Evolutionary conservation across 2,329 filamentous ascomycete species (phyloP), one percentile per base, ranked within the genome.

Genomic region (Chaetomiaceae sp.): DNA sequence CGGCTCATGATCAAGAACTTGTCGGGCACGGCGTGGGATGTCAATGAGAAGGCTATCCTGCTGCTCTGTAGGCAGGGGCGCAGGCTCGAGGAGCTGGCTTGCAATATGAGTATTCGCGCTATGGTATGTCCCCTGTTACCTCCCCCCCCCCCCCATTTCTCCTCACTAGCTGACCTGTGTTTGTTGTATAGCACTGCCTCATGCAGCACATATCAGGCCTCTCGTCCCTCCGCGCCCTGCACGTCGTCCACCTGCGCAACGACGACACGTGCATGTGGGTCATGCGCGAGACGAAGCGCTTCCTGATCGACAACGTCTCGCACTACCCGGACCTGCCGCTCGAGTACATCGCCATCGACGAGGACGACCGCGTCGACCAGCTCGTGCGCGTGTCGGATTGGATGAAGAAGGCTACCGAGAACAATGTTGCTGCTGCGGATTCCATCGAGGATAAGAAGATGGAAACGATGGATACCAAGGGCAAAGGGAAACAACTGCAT

Each of bases 1-100:
- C 72, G 78, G 11, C 65, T 87, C 17, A 79, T 84, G 73, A 78
- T 87, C 59, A 80, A 81, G 62, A 83, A 85, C 59, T 74, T 82
- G 46, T 64, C 68, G 19, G 73, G 75, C 40, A 64, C 68, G 6
- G 68, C 69, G 6, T 87, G 84, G 84, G 81, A 84, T 62, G 60
- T 77, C 4, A 75, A 84, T 52, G 72, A 77, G 40, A 80, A 78
- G 64, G 75, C 78, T 0, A 74, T 80, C 52, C 67, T 75, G 50
- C 66, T 82, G n/a, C 71, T 84, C 4, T 81, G 80, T 61, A 71
- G 65, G 5, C 72, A 70, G 22, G 82, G 78, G 1, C 69, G 65
- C 42, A 61, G 67, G 14, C 69, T 85, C 6, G 71, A 80, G 59
- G 82, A 85, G 66, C 65, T 85, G 47, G 79, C 78, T 19, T 70